phyloP scores from a whole-genome alignment of 2,329 filamentous ascomycete genomes.

The Kalmusia sp. region DNA sequence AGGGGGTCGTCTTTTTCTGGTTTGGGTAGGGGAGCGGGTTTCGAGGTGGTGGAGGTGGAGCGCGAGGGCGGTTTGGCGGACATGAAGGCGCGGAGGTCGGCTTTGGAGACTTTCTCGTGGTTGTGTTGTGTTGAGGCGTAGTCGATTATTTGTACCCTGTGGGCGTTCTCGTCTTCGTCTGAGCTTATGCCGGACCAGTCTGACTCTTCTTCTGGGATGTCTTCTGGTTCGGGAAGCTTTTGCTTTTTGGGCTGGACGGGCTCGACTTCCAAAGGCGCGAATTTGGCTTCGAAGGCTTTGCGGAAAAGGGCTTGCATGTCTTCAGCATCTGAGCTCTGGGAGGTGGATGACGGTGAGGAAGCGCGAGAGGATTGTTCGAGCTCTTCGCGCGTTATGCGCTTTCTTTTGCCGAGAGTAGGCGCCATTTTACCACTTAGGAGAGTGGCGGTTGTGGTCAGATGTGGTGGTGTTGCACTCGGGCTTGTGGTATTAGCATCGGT shows the following conservation, averaged over 20 bases:
- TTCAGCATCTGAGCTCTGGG: slow-evolving; percentile 49
- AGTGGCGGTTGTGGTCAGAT: neutral
- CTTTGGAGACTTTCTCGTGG: slow-evolving; percentile 51
- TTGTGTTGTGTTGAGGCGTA: slow-evolving; percentile 35
- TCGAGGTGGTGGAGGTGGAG: slow-evolving; percentile 35
- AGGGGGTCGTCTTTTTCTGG: slow-evolving; percentile 56
- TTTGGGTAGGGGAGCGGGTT: slow-evolving; percentile 12
- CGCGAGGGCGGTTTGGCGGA: slow-evolving; percentile 59
- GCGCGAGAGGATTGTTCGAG: slow-evolving; percentile 35
- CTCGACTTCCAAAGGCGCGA: slow-evolving; percentile 70
- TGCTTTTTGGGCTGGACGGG: slow-evolving; percentile 39
- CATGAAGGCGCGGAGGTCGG: slow-evolving; percentile 82
- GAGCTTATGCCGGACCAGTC: slow-evolving; percentile 71
- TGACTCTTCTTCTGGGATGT: slow-evolving; percentile 48
- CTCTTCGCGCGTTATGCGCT: slow-evolving; percentile 47
- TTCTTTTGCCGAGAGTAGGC: slow-evolving; percentile 53
- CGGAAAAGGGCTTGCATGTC: slow-evolving; percentile 78
- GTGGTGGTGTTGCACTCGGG: no score
- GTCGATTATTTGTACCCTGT: slow-evolving; percentile 53
- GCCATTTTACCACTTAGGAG: slow-evolving; percentile 43
- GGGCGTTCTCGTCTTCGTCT: slow-evolving; percentile 54
- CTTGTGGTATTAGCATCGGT: no score
- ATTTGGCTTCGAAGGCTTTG: slow-evolving; percentile 86
- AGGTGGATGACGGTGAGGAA: slow-evolving; percentile 34
- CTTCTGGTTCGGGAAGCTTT: slow-evolving; percentile 33